Evolutionary conservation across 2,329 filamentous ascomycete species (phyloP).

Genomic region (Exophiala spinifera): DNA sequence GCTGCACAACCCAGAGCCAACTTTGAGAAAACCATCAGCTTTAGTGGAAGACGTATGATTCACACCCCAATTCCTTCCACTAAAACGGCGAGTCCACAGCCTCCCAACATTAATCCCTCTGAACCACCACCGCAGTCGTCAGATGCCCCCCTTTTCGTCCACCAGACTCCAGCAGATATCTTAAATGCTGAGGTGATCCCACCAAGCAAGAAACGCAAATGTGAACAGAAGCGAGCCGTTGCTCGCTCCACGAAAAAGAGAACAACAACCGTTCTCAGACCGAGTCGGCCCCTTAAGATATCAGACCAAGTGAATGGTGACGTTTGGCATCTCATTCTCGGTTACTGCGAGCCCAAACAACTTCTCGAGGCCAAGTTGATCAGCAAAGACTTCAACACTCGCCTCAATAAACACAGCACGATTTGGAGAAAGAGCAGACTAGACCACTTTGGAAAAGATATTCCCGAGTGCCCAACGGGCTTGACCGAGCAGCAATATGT

Average conservation of each 20-base stretch:
- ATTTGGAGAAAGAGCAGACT: conserved; percentile 27
- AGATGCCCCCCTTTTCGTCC: too few relatives aligned
- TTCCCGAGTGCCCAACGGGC: conserved; percentile 23
- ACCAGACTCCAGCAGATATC: too few relatives aligned
- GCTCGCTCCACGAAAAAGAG: background rate
- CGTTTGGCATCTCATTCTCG: conserved; percentile 26
- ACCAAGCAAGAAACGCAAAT: background rate
- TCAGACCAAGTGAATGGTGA: conserved; percentile 21
- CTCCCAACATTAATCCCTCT: too few relatives aligned
- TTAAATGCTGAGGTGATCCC: too few relatives aligned
- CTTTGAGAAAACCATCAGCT: background rate
- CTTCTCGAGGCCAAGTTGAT: conserved; percentile 25
- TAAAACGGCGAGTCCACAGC: too few relatives aligned
- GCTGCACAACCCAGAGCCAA: background rate
- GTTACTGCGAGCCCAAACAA: conserved; percentile 25
- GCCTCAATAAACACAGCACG: conserved; percentile 17
- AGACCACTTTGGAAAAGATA: conserved; percentile 17
- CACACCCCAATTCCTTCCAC: too few relatives aligned
- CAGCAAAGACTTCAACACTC: conserved; percentile 17
- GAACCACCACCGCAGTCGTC: too few relatives aligned
- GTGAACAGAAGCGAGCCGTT: background rate
- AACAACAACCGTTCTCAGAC: background rate
- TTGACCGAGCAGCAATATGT: conserved; percentile 27
- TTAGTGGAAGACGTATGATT: background rate
- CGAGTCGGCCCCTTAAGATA: conserved; percentile 14